Conservation (phyloP, 164 flowering plant species). For the Aristolochia contorta region DNA sequence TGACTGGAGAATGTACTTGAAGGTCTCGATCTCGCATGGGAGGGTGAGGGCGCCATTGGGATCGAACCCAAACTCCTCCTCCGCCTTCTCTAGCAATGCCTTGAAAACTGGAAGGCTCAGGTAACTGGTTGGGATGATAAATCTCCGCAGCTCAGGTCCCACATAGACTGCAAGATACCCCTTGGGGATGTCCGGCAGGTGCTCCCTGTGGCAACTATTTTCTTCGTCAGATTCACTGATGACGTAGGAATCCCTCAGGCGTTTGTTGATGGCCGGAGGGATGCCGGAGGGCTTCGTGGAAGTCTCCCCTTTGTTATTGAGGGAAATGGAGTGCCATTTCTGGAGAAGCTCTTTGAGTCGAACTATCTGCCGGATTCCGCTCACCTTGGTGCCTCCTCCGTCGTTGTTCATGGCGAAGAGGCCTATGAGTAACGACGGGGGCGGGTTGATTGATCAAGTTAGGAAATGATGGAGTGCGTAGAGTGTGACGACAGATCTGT, state of each 20-base stretch:
- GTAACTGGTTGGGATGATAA: conserved; percentile 74
- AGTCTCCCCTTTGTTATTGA: conserved; percentile 18
- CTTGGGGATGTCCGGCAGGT: conserved; percentile 66
- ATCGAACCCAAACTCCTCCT: conserved; percentile 88
- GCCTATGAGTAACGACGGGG: not conserved
- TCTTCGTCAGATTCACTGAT: conserved; percentile 72
- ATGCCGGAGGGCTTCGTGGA: conserved; percentile 23
- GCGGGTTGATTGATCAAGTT: not conserved
- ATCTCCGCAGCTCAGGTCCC: conserved; percentile 85
- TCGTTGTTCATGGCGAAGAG: conserved; percentile 37
- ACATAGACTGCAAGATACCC: conserved; percentile 90
- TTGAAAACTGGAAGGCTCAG: conserved; percentile 65
- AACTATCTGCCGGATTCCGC: conserved; percentile 72
- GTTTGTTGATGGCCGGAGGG: conserved; percentile 40
- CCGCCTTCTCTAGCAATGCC: conserved; percentile 68
- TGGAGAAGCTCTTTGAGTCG: conserved; percentile 65
- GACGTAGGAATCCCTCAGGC: conserved; percentile 22
- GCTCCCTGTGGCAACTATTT: conserved; percentile 45
- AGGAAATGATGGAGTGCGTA: not conserved
- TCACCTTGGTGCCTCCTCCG: conserved; percentile 32
- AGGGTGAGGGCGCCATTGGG: conserved; percentile 71
- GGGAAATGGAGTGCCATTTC: conserved; percentile 65
- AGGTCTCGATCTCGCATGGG: conserved; percentile 88
- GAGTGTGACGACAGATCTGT: not conserved
- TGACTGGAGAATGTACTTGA: conserved; percentile 73